Percentiles rank a stretch among this genome's conserved stretches.
These are phyloP conservation scores for Sporothrix curviconia DNA, from an alignment of 2,329 filamentous ascomycete genomes.

Conservation along the genomic window DNA sequence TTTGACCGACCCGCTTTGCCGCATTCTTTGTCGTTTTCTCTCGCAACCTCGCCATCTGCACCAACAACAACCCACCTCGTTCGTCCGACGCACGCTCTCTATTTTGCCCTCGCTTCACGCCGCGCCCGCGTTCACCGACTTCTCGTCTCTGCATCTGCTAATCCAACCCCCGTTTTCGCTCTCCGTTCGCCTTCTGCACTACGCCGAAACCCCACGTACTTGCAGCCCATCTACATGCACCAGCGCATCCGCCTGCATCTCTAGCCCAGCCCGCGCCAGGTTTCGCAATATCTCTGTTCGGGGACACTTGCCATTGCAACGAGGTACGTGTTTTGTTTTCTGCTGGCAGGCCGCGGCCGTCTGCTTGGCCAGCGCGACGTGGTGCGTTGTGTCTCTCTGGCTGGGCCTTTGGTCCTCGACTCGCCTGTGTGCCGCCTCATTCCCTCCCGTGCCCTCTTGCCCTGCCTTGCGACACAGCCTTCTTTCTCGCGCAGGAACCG, in stretches of 20 bases:
- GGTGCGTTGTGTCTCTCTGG: not conserved
- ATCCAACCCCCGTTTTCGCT: not conserved
- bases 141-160: not conserved
- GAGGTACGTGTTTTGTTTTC: not conserved
- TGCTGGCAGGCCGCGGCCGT: not conserved
- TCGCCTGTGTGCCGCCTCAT: not conserved
- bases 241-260: slow-evolving; percentile 16
- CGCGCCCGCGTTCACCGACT: slow-evolving; percentile 5
- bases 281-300: not conserved
- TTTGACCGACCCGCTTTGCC: slow-evolving; percentile 20
- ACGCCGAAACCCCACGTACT: slow-evolving; percentile 19
- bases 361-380: not conserved
- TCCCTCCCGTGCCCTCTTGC: not conserved
- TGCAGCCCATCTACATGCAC: slow-evolving; percentile 17
- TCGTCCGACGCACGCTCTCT: not conserved
- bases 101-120: slow-evolving; percentile 1
- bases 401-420: not conserved
- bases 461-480: not conserved
- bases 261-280: slow-evolving; percentile 13
- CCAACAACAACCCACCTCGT: not conserved
- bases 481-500: too few relatives aligned
- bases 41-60: slow-evolving; percentile 1
- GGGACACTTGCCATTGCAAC: not conserved
- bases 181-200: slow-evolving; percentile 1
- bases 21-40: slow-evolving; percentile 12